Evolutionary conservation across 2,329 filamentous ascomycete species (phyloP), one percentile per base, ranked within the genome.

Genomic region (Aspergillus sp.): DNA sequence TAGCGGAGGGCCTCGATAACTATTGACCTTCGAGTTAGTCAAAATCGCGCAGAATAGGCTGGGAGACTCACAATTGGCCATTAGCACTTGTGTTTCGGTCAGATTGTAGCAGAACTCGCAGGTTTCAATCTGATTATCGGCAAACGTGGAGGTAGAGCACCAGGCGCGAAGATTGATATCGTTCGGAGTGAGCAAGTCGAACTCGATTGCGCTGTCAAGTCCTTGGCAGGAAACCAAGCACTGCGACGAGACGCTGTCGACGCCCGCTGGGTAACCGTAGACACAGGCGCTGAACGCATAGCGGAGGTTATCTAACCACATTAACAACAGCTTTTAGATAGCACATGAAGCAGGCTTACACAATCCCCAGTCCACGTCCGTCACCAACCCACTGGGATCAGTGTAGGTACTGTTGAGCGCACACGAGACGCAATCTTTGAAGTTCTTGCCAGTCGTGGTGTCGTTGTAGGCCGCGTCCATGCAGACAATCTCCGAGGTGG

Each of bases 1-100:
- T 80, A 78, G 23, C 79, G 77, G 43, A 80, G 68, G 19, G 79
- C 72, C 72, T 81, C 79, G 38, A 81, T 65, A 65, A 80, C 79
- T 81, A 55, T 8, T 15, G 19, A 41, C 49, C 55, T 39, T 55
- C 3, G 15, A 1, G 43, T 65, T 25, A 57, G 59, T 59, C 5
- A 39, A 54, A 19, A 52, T 30, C 23, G 61, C 36, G 19, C 17
- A 5, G 17, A 56, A 19, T 3, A 25, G 30, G 28, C 10, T 7
- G 21, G 25, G n/a, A 45, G 53, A 72, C 77, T 10, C 68, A 81
- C 79, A 81, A 62, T 81, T 81, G 17, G 74, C 74, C 51, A 81
- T 63, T 50, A 74, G 79, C 17, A 76, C 68, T 59, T 79, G 76
- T 52, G 70, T 73, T 3, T 65, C 69, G 21, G 78, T 80, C 60